These are phyloP conservation scores for Vicia faba DNA, from an alignment of 306 rosid genomes.

Conservation along the genomic window DNA sequence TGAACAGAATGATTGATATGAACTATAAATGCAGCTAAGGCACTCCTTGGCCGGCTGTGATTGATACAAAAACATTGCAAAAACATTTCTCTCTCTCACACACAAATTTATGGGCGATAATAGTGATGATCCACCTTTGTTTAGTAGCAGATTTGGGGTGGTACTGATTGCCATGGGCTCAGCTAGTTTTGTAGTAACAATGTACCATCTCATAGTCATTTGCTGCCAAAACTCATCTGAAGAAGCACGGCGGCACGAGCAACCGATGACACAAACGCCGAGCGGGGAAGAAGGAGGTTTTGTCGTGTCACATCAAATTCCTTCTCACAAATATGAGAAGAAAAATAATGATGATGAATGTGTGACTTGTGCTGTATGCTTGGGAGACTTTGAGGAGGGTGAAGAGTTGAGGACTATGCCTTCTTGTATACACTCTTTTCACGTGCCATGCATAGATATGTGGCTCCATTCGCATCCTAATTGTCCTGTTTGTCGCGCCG, in stretches of 20 bases:
- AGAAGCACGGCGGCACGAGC: neutral
- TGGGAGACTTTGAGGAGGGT: conserved; percentile 62
- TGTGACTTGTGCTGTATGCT: conserved; percentile 54
- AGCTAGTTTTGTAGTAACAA: conserved; percentile 25
- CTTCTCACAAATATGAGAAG: conserved; percentile 44
- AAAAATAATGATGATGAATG: conserved; percentile 37
- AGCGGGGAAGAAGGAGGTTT: conserved; percentile 6
- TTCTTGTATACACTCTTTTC: conserved; percentile 64
- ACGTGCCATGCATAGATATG: conserved; percentile 59
- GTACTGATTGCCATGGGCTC: conserved; percentile 26
- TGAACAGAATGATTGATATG: conserved; percentile 14
- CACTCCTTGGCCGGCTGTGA: conserved; percentile 24
- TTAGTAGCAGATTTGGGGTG: conserved; percentile 1
- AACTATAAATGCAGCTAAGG: conserved; percentile 3
- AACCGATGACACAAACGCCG: neutral
- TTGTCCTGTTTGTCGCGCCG: conserved; percentile 61
- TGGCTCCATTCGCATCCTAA: conserved; percentile 59
- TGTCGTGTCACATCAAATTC: conserved; percentile 41
- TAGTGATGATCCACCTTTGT: neutral
- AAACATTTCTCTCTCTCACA: neutral
- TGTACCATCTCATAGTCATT: conserved; percentile 26
- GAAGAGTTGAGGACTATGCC: conserved; percentile 63
- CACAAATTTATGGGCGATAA: neutral
- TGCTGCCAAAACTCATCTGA: conserved; percentile 8
- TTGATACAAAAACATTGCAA: conserved; percentile 8